Base-by-base conservation (phyloP, 768 basidiomycete species). In the Boletus coccyginus region DNA sequence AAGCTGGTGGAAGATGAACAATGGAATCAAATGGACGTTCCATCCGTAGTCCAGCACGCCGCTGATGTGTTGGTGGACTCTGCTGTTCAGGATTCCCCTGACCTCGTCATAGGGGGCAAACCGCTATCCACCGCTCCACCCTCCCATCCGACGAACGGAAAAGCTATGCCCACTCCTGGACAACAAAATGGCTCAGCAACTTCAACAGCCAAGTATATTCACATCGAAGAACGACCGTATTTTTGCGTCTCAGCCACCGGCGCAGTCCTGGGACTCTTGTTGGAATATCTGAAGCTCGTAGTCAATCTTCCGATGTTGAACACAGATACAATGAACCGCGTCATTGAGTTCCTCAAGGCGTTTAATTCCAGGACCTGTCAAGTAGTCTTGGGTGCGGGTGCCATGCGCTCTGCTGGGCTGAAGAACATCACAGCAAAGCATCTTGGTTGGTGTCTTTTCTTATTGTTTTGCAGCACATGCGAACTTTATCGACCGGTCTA, bases 401-500 rank as follows among this genome's bases (percentile, higher is more conserved):
- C 97, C n/a, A 98, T 98, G 95, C 81, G 94, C 42, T 94, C 92
- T 17, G 97, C 97, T 19, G 97, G 97, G 7, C 74, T 99, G 65
- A 98, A 92, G 74, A 96, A 98, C 69, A 99, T 99, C 68, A 98
- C 97, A 0, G 97, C 97, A 40, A 97, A 94, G 71, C 96, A 99
- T 77, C 80, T 99, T 24, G 94, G 94, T 92, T 60, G 58, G 82
- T 61, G 57, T 56, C 39, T 52, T 52, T 38, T 45, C 45, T 57
- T 53, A 64, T 69, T 65, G 53, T 66, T 50, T 53, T 55, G 38
- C 43, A 29, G 35, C 38, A 42, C 42, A 46, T 60, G 61, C 38
- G 49, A 69, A 56, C 45, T 47, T 54, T 59, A 59, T 60, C 62
- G 43, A 55, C 53, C 31, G 29, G 43, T 64, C 29, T 62, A 94